Conservation (phyloP, 177 flowering plant species). For the Vitis hybrid region DNA sequence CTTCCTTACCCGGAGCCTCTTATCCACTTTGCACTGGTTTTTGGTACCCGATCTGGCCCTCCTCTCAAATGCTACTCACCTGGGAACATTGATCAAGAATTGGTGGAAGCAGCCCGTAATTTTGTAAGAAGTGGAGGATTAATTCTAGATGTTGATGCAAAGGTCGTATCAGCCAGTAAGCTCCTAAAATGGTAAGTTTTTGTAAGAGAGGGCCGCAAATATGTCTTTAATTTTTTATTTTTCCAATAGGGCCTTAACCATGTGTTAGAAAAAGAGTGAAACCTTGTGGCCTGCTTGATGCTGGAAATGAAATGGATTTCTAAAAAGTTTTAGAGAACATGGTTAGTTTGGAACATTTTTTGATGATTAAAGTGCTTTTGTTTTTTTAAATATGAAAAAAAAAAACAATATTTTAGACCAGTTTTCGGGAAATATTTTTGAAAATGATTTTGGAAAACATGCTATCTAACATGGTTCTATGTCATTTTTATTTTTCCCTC, state of each 20-base stretch:
- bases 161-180: conserved; percentile 46
- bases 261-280: too few relatives aligned
- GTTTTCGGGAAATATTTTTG: too few relatives aligned
- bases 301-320: too few relatives aligned
- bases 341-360: too few relatives aligned
- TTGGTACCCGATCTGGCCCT: conserved; percentile 77
- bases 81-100: conserved; percentile 68
- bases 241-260: neutral
- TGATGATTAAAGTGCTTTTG: too few relatives aligned
- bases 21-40: conserved; percentile 75
- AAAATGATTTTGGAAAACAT: too few relatives aligned
- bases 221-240: neutral
- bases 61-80: conserved; percentile 83
- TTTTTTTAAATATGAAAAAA: too few relatives aligned
- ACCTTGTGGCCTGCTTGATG: too few relatives aligned
- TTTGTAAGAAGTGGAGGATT: conserved; percentile 71
- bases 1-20: conserved; percentile 74
- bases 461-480: too few relatives aligned
- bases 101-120: conserved; percentile 63
- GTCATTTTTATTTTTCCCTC: too few relatives aligned
- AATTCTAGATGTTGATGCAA: conserved; percentile 41
- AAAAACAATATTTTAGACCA: too few relatives aligned
- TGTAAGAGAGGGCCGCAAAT: neutral
- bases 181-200: conserved; percentile 72
- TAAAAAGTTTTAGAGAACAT: too few relatives aligned